Percentiles rank a stretch among this genome's conserved stretches.
Evolutionary conservation across 2,329 filamentous ascomycete genomes (phyloP).

Genomic region (Nigrograna mackinnonii): DNA sequence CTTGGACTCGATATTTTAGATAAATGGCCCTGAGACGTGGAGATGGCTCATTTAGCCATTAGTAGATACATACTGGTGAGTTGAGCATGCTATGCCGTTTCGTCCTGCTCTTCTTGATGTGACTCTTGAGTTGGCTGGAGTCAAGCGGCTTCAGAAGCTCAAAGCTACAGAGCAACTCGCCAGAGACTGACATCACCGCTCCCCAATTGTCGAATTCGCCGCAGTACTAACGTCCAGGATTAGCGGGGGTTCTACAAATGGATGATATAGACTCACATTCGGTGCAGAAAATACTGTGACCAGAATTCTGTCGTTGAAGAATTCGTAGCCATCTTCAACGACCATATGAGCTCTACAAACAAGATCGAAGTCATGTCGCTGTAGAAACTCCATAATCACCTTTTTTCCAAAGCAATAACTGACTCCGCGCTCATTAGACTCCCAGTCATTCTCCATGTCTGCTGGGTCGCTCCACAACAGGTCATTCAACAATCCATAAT

Average conservation of each 20-base stretch:
- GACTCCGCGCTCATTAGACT: slow-evolving; percentile 93
- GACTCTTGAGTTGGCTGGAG: slow-evolving; percentile 93
- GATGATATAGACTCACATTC: slow-evolving; percentile 70
- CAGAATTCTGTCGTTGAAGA: slow-evolving; percentile 92
- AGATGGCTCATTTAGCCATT: slow-evolving; percentile 16
- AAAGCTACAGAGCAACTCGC: slow-evolving; percentile 92
- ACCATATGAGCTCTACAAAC: slow-evolving; percentile 99
- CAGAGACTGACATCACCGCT: slow-evolving; percentile 96
- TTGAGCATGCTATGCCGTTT: slow-evolving; percentile 95
- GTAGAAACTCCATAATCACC: slow-evolving; percentile 94
- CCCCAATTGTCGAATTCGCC: slow-evolving; percentile 99
- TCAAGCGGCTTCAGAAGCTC: slow-evolving; percentile 95
- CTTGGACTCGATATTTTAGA: slow-evolving; percentile 26
- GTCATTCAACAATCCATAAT: slow-evolving; percentile 94
- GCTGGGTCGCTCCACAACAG: slow-evolving; percentile 96
- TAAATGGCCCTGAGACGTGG: slow-evolving; percentile 24
- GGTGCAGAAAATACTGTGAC: slow-evolving; percentile 98
- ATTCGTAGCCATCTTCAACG: slow-evolving; percentile 98
- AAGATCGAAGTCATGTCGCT: slow-evolving; percentile 93
- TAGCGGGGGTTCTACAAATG: slow-evolving; percentile 3
- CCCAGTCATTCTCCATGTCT: slow-evolving; percentile 98
- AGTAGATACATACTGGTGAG: slow-evolving; percentile 77
- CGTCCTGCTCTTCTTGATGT: slow-evolving; percentile 97
- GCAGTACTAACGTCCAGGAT: slow-evolving; percentile 71
- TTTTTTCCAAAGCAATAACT: slow-evolving; percentile 99